Conservation (phyloP, 1,284 basidiomycete species). For the Phenoliferia sp. region DNA sequence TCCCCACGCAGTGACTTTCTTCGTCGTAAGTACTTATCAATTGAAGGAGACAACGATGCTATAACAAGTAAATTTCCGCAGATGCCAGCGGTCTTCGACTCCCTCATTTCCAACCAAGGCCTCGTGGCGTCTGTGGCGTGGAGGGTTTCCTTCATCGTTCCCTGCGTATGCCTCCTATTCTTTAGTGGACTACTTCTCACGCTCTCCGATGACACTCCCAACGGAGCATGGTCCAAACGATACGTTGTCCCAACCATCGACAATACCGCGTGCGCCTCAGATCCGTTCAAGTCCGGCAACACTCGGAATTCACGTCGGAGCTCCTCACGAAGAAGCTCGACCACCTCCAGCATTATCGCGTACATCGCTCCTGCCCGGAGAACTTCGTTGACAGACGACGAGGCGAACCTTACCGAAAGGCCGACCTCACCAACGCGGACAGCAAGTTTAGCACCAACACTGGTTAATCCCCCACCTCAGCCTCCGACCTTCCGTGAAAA, state of each 20-base stretch:
- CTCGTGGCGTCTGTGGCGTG: constrained; percentile 53
- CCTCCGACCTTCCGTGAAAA: neutral
- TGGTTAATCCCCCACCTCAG: neutral
- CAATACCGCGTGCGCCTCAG: neutral
- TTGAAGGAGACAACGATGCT: neutral
- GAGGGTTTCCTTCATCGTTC: constrained; percentile 56
- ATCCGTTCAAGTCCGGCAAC: neutral
- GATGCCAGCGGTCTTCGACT: constrained; percentile 57
- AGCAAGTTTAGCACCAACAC: neutral
- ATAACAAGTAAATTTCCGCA: neutral
- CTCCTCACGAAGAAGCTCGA: neutral
- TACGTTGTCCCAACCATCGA: too few relatives aligned
- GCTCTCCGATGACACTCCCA: constrained; percentile 57
- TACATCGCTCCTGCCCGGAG: neutral
- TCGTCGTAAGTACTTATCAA: constrained; percentile 40
- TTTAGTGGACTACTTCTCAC: neutral
- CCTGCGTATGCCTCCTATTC: constrained; percentile 47
- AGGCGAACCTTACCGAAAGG: neutral
- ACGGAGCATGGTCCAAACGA: constrained; percentile 44
- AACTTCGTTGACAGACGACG: constrained; percentile 3
- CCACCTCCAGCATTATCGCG: constrained; percentile 12
- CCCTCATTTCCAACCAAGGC: constrained; percentile 1
- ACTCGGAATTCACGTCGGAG: neutral
- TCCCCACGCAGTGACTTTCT: constrained; percentile 50
- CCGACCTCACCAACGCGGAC: neutral